Conservation (phyloP, 139 green algal genomes). For the Diplosphaera chodatii region DNA sequence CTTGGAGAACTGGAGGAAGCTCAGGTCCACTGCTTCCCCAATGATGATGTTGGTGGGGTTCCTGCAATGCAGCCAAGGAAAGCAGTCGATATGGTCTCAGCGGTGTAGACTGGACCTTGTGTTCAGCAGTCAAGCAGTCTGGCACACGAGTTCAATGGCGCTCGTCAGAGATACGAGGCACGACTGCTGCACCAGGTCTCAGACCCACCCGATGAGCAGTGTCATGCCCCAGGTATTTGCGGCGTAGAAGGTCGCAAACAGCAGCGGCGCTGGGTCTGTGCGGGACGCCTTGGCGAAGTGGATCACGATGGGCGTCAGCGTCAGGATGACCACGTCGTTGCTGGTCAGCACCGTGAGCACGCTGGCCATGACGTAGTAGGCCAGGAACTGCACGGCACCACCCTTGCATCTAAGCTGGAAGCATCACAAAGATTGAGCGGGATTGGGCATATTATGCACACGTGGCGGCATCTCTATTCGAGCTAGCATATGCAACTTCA, state of each 20-base stretch:
- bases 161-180: too few relatives aligned
- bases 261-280: conserved; percentile 20
- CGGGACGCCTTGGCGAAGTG: conserved; percentile 13
- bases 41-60: background rate
- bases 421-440: too few relatives aligned
- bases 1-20: conserved; percentile 33
- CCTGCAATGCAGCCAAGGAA: conserved; percentile 14
- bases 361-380: conserved; percentile 30
- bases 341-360: conserved; percentile 35
- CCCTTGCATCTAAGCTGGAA: too few relatives aligned
- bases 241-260: conserved; percentile 33
- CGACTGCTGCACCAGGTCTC: too few relatives aligned
- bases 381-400: conserved; percentile 26
- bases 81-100: too few relatives aligned
- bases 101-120: too few relatives aligned
- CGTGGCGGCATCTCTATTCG: too few relatives aligned
- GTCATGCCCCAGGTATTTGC: conserved; percentile 42
- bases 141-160: too few relatives aligned
- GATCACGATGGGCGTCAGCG: conserved; percentile 39
- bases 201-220: conserved; percentile 27
- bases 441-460: too few relatives aligned
- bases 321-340: conserved; percentile 44
- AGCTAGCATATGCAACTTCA: too few relatives aligned
- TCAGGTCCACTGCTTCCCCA: conserved; percentile 23
- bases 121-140: too few relatives aligned